Evolutionary conservation across 108 stramenopile species (phyloP).

Genomic region (Fragilaria crotonensis): DNA sequence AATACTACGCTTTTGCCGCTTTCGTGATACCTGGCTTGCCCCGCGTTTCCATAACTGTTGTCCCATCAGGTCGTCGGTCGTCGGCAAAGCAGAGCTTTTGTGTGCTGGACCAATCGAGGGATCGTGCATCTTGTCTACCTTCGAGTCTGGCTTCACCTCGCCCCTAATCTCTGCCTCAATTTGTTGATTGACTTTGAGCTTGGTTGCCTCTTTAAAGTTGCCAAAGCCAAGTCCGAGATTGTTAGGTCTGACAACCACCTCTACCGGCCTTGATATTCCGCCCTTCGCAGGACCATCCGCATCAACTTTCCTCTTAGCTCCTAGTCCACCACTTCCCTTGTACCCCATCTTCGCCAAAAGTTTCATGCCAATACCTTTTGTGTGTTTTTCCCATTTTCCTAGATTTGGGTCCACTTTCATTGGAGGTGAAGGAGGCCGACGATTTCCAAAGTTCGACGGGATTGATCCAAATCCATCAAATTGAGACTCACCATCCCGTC

Average conservation of each 20-base stretch:
- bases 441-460: constrained; percentile 9
- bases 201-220: constrained; percentile 72
- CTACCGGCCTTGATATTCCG: constrained; percentile 83
- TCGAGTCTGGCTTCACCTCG: constrained; percentile 16
- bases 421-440: neutral
- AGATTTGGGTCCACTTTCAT: constrained; percentile 32
- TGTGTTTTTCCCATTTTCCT: constrained; percentile 92
- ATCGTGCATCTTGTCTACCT: constrained; percentile 10
- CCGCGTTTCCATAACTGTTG: constrained; percentile 34
- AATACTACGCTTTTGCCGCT: constrained; percentile 36
- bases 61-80: constrained; percentile 43
- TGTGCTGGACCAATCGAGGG: constrained; percentile 17
- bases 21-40: constrained; percentile 19
- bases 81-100: constrained; percentile 48
- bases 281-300: constrained; percentile 16
- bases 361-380: constrained; percentile 93
- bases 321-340: constrained; percentile 74
- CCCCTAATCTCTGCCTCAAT: constrained; percentile 80
- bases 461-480: constrained; percentile 1
- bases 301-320: constrained; percentile 41
- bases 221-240: constrained; percentile 87
- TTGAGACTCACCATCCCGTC: neutral
- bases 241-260: constrained; percentile 85
- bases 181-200: constrained; percentile 62
- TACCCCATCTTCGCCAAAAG: constrained; percentile 89